A percentile compares a stretch with the other conserved stretches of the same genome.
Conservation (phyloP, 2,329 filamentous ascomycete species). For the Neofusicoccum sp. region DNA sequence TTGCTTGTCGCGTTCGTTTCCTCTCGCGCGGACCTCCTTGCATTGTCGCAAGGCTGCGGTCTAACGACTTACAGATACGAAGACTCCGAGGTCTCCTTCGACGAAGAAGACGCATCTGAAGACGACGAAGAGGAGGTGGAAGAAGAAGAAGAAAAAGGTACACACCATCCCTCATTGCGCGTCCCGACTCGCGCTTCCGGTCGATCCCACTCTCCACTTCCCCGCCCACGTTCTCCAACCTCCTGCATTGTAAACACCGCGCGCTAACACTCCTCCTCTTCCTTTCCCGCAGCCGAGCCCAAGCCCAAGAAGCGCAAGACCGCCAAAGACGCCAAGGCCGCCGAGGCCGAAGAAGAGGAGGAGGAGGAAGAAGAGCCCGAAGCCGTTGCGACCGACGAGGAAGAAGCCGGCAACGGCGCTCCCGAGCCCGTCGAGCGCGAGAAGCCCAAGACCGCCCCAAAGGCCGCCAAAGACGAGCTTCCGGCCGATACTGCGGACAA, state of each 20-base stretch:
- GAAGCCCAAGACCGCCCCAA: conserved; percentile 21
- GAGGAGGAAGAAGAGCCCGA: conserved; percentile 19
- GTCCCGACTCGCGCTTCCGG: not conserved
- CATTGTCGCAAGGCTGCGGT: conserved; percentile 5
- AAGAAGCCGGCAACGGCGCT: conserved; percentile 25
- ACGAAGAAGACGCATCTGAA: conserved; percentile 18
- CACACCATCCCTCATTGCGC: not conserved
- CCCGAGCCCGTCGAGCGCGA: conserved; percentile 26
- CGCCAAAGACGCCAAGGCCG: conserved; percentile 23
- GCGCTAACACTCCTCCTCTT: not conserved
- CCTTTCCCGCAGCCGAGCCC: conserved; percentile 21
- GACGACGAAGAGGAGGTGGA: conserved; percentile 13
- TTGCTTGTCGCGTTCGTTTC: not conserved
- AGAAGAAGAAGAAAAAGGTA: no score
- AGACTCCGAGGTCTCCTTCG: conserved; percentile 18
- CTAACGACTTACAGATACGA: conserved; percentile 18
- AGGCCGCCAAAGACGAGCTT: conserved; percentile 24
- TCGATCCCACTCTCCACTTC: not conserved
- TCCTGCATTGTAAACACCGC: not conserved
- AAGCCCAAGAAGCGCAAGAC: conserved; percentile 31
- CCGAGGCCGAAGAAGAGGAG: conserved; percentile 22
- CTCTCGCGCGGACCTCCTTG: not conserved
- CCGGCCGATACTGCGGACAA: conserved; percentile 28
- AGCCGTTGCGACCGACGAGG: conserved; percentile 21
- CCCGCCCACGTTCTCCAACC: not conserved